Base-by-base conservation (phyloP, 345 rosid genomes). In the Gossypioides kirkii region DNA sequence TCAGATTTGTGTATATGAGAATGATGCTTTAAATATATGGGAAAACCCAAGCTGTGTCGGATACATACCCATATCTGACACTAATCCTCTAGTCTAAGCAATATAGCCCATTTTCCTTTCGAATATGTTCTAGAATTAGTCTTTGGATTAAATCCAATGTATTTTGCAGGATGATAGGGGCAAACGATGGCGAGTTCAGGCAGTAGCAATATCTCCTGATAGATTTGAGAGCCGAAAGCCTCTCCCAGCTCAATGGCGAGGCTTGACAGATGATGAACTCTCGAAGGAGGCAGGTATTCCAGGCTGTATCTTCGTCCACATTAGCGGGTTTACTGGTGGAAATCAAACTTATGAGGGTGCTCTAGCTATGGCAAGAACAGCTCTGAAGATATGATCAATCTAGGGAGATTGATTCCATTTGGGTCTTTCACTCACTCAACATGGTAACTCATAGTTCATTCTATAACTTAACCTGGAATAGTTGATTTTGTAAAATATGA, bases 271-370 rank as follows among this genome's bases (percentile, higher is more conserved):
- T 17, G 89, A 86, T 45, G 88, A 93, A 14, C 96, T 96, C 43
- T 88, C 96, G 11, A 77, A 79, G 73, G 88, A 73, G 62, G 81
- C 93, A 3, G 87, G 89, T 68, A 90, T 96, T 62, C 83, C 92
- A 0, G 93, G 90, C 41, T 86, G 97, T 64, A 96, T 92, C 54
- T 95, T 92, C 50, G 91, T 92, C 81, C 97, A 91, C 76, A 89
- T 91, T 91, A 88, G 96, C 13, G 93, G 99, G 20, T 95, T 95
- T 77, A 88, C 87, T 0, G 98, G 98, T 2, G 94, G 93, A 69
- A 90, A 89, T 80, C 84, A 81, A 72, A 82, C 81, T 20, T 90
- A 78, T 4, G 94, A 85, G 6, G 98, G 99, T 3, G 96, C 91
- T 49, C 61, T 95, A 55, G 82, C 88, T 22, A 88, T 95, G 99